Percentiles rank a stretch among this genome's conserved stretches.
These are phyloP conservation scores for Daldinia grandis DNA, from an alignment of 495 filamentous ascomycete species.

Conservation along the genomic window DNA sequence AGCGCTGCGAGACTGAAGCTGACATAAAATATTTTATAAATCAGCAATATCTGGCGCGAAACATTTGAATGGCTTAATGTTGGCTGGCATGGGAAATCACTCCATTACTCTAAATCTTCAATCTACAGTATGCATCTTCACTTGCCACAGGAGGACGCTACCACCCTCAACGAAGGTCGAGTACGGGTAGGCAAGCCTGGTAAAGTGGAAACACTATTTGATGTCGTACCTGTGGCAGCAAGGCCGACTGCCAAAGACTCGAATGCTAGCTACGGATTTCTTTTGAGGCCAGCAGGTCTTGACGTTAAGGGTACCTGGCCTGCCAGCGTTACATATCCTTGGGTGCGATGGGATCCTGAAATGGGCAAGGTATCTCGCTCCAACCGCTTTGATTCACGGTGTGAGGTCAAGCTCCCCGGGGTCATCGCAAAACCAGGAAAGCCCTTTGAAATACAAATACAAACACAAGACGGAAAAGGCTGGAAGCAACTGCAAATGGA, in stretches of 20 bases:
- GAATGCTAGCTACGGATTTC: slow-evolving; percentile 20
- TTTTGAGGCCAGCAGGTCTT: not conserved
- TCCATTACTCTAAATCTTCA: slow-evolving; percentile 18
- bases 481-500: slow-evolving; percentile 23
- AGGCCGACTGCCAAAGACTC: slow-evolving; percentile 2
- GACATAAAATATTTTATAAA: too few relatives aligned
- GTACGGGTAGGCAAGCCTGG: slow-evolving; percentile 33
- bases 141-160: not conserved
- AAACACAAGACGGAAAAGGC: not conserved
- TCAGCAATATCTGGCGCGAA: slow-evolving; percentile 9
- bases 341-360: slow-evolving; percentile 29
- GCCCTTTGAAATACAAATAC: slow-evolving; percentile 24
- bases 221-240: slow-evolving; percentile 23
- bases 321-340: not conserved
- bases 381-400: slow-evolving; percentile 15
- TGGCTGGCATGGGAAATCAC: slow-evolving; percentile 26
- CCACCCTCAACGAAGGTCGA: not conserved
- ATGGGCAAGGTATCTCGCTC: slow-evolving; percentile 5
- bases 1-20: too few relatives aligned
- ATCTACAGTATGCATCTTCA: slow-evolving; percentile 32
- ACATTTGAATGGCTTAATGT: slow-evolving; percentile 29
- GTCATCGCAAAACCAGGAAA: slow-evolving; percentile 19
- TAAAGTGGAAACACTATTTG: slow-evolving; percentile 17
- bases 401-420: slow-evolving; percentile 26
- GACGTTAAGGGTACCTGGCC: not conserved